These are phyloP conservation scores for Mucor mucedo DNA, from an alignment of 371 early-diverging fungal species.

Conservation along the genomic window DNA sequence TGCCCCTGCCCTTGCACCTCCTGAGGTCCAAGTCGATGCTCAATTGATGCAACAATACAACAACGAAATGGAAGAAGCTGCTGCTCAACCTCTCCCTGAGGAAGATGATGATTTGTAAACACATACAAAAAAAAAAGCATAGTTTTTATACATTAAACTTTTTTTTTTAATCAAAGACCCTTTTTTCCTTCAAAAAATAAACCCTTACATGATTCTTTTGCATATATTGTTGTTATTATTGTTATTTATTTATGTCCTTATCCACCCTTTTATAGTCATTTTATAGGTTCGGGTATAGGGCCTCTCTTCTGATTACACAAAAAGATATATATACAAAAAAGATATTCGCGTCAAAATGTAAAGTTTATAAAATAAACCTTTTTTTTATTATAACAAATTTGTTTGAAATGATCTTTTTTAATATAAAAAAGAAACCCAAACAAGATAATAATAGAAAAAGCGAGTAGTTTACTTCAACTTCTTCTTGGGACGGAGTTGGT, in stretches of 20 bases:
- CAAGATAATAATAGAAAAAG: conserved; percentile 1
- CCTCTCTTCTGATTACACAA: neutral
- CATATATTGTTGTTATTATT: no score
- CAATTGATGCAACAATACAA: conserved; percentile 80
- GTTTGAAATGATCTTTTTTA: neutral
- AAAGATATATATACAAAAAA: neutral
- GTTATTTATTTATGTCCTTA: no score
- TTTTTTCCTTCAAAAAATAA: neutral
- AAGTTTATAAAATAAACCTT: neutral
- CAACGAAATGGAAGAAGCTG: conserved; percentile 78
- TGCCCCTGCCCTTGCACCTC: conserved; percentile 97
- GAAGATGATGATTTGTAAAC: conserved; percentile 79
- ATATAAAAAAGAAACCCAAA: neutral
- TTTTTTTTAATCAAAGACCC: neutral
- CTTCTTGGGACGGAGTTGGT: conserved; percentile 95
- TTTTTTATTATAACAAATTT: neutral
- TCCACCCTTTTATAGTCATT: no score
- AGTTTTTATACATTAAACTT: neutral
- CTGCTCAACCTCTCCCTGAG: conserved; percentile 87
- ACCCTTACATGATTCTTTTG: neutral
- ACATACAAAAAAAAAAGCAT: neutral
- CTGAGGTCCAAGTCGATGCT: conserved; percentile 91
- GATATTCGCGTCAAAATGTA: conserved; percentile 7
- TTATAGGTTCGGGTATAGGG: neutral
- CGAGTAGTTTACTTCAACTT: conserved; percentile 38